Base-by-base conservation (phyloP, 2,329 filamentous ascomycete genomes). In the Verticillium dahliae region DNA sequence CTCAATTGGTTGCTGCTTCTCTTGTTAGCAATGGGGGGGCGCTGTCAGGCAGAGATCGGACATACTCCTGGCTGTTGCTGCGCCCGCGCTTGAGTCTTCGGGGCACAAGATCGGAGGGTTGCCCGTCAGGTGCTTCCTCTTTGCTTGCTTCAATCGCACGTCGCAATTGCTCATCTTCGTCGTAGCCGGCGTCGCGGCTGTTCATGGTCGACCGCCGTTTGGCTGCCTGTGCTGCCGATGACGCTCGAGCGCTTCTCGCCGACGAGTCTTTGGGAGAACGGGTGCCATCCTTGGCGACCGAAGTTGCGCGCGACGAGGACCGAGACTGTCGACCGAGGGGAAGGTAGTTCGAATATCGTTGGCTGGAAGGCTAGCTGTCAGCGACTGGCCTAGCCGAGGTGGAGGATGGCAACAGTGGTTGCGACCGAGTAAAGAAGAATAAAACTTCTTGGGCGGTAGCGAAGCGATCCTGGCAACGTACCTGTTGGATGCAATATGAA, bases 131-230 rank as follows among this genome's bases (percentile, higher is more conserved):
- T 57, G 81, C 80, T 11, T 83, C 86, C 70, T 91, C 89, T 76
- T 93, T 97, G 79, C 95, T 99, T 64, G 96, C 93, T 74, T 98
- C 94, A 68, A 99, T 92, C 35, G 94, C 95, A 67, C 90, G 86
- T 60, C 92, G 86, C 45, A 99, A 75, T 69, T 93, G 88, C 73
- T 96, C 92, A 68, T 96, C 93, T 75, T 99, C 95, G 66, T 98
- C 93, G 69, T 98, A 98, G 27, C 92, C 94, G 52, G 94, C 93
- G 73, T 92, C 90, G 65, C 94, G 87, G 73, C 95, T 99, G 72
- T 98, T 97, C 92, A 98, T 97, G 6, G 95, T 99, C 22, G 92
- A 97, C 34, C 95, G 86, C 63, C 95, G 86, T 74, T 97, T 98
- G 41, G 89, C 87, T 59, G 85, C 83, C 60, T 86, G 82, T 54